phyloP scores from a whole-genome alignment of 83 land plant species.

The Picea abies region DNA sequence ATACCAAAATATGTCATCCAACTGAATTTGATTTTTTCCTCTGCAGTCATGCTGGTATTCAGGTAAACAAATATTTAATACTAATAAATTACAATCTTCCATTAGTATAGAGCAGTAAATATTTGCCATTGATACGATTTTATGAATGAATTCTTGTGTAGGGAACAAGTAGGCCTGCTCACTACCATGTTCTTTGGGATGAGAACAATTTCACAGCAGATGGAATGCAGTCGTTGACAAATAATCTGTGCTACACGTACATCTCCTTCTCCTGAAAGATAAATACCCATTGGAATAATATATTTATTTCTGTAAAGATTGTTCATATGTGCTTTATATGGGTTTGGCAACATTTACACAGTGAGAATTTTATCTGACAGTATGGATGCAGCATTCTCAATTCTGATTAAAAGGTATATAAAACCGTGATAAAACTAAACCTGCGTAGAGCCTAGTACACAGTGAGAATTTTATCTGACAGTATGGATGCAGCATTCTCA shows the following conservation, averaged over 20 bases:
- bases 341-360: no score
- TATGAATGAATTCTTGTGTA: constrained; percentile 18
- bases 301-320: no score
- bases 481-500: no score
- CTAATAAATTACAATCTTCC: background rate
- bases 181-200: constrained; percentile 89
- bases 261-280: no score
- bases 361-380: no score
- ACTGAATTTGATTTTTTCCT: constrained; percentile 86
- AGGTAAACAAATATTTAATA: constrained; percentile 36
- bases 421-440: no score
- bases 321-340: no score
- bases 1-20: constrained; percentile 84
- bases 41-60: constrained; percentile 92
- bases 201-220: constrained; percentile 87
- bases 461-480: no score
- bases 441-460: no score
- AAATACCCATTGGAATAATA: no score
- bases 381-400: no score
- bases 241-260: constrained; percentile 89
- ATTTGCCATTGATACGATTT: background rate
- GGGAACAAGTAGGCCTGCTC: constrained; percentile 93
- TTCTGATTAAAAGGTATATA: no score
- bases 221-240: constrained; percentile 75
- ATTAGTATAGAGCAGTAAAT: background rate